Evolutionary conservation across 306 rosid species (phyloP), one percentile per base, ranked within the genome.

Genomic region (Betula pendula): DNA sequence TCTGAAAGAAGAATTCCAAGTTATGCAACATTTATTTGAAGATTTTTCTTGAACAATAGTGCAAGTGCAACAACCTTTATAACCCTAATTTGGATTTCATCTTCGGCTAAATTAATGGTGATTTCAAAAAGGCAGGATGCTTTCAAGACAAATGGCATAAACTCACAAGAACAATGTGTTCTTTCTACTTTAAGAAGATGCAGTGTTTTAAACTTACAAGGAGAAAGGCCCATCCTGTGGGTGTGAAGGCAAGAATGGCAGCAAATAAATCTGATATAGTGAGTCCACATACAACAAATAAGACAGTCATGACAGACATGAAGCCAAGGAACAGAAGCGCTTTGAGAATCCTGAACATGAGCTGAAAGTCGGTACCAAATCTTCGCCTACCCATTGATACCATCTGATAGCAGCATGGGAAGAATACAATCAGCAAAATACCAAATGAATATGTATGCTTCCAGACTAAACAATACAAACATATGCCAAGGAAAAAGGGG

Each of bases 221-320:
- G 79, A 95, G 77, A 79, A 95, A 65, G 71, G 96, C 97, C 98
- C 98, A 92, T 59, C 97, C 98, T 2, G 97, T 88, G 76, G 97
- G 97, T 90, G 91, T 73, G 85, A 95, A 92, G 84, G 97, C 99
- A 78, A 95, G 80, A 75, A 90, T 63, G 51, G 97, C 90, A 56
- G 97, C 97, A 82, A 92, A 90, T 76, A 95, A 77, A 87, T 95
- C 99, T 68, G 97, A 81, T 71, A 95, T 58, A 7, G 96, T 89
- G 76, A 95, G 97, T 33, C 94, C 97, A 51, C 89, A 88, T 31
- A 92, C 97, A 27, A 90, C 96, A 67, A 95, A 92, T 71, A 92
- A 74, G 53, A 92, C 92, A 2, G 97, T 86, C 99, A 95, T 89
- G 81, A 90, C 94, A n/a, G 97, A 87, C 85, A 87, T 80, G 89